Base-by-base conservation (phyloP, 352 stramenopile species). In the Phytopythium helicoides region DNA sequence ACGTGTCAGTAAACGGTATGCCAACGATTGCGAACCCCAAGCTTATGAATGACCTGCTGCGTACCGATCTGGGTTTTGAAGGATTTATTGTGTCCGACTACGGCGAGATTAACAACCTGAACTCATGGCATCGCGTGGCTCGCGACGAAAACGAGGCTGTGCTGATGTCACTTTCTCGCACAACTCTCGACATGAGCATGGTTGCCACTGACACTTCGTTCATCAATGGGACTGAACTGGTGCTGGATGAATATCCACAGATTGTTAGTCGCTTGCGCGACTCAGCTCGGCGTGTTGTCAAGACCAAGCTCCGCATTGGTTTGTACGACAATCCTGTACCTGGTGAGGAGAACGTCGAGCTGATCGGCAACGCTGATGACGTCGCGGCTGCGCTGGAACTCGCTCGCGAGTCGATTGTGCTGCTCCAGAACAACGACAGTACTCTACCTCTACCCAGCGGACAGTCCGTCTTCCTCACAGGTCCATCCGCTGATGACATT, bases 111-210 rank as follows among this genome's bases (percentile, higher is more conserved):
- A 81, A 87, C 47, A 96, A 97, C 52, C 60, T 95, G 3, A 60
- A 79, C 12, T 53, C 66, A 21, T 84, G 61, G 49, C 76, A 87
- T 25, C 73, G 76, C 11, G 60, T 87, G 18, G 76, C 62, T 9
- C 33, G 47, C 14, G 68, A 52, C 3, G 31, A 70, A 25, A 60
- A 71, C 3, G 66, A 88, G 9, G 82, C 87, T 3, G 63, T 91
- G 0, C 62, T 63, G 8, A 70, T 89, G 52, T 66, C 81, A 12
- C 71, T 96, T 6, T 52, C 58, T 15, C 70, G 92, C 47, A 91
- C 84, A 16, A 77, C 68, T 26, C 69, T 97, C 19, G 89, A 97
- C 56, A 94, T 97, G 73, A 94, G 77, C 47, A 97, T 97, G 88
- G 79, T 94, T 11, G 66, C 68, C 6, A 71, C 67, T 18, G 55